Percentiles rank a stretch among this genome's conserved stretches.
These are phyloP conservation scores for Chrysanthemum makinoi DNA, from an alignment of 129 eudicot genomes.

Conservation along the genomic window DNA sequence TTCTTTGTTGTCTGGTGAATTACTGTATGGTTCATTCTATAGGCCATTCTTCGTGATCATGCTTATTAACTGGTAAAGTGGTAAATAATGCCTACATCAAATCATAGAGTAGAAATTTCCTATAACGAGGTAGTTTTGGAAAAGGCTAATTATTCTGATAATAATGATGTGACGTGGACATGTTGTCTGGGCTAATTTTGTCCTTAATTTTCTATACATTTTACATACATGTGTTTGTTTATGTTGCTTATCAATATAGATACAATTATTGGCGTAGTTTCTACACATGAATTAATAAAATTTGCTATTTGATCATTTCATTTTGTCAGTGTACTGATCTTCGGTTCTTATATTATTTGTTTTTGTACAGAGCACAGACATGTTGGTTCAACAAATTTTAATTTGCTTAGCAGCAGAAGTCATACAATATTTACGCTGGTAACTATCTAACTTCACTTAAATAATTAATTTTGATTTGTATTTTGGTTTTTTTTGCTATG, in stretches of 20 bases:
- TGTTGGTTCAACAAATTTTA: conserved; percentile 98
- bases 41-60: no score
- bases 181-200: not conserved
- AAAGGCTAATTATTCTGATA: no score
- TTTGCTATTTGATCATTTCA: conserved; percentile 4
- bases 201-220: no score
- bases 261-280: not conserved
- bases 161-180: not conserved
- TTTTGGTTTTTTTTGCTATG: not conserved
- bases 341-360: conserved; percentile 25
- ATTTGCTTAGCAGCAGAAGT: conserved; percentile 96
- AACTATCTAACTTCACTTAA: conserved; percentile 20
- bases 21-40: no score
- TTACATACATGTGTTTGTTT: no score
- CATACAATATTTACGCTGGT: conserved; percentile 99
- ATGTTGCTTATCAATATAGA: no score
- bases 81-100: conserved; percentile 1
- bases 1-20: no score
- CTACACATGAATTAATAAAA: conserved; percentile 1
- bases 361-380: conserved; percentile 87
- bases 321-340: conserved; percentile 12
- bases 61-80: conserved; percentile 3
- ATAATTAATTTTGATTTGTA: conserved; percentile 4
- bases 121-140: no score
- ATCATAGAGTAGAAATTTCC: no score